phyloP scores from a whole-genome alignment of 148 eudicot species.

The Rhododendron mucronatum region DNA sequence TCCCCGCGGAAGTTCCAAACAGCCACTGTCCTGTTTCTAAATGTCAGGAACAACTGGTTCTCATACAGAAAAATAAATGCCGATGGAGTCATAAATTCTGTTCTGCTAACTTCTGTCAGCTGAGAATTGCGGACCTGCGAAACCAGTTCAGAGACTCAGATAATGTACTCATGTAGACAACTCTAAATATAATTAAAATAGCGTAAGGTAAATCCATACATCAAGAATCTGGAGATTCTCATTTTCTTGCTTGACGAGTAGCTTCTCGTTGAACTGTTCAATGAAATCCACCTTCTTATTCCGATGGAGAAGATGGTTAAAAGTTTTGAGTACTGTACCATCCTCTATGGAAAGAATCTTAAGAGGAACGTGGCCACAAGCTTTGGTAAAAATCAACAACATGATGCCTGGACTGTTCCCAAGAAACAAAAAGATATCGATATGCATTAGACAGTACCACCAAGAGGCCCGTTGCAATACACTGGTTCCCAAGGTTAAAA shows the following conservation, averaged over 20 bases:
- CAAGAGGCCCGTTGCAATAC: background rate
- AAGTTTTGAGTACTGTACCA: constrained; percentile 93
- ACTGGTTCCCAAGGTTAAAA: background rate
- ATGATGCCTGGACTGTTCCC: constrained; percentile 89
- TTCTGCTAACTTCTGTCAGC: constrained; percentile 86
- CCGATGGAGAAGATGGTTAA: constrained; percentile 84
- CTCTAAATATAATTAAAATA: background rate
- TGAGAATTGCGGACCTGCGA: constrained; percentile 77
- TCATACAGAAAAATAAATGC: constrained; percentile 95
- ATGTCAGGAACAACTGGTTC: constrained; percentile 88
- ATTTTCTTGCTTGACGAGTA: constrained; percentile 95
- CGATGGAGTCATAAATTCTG: constrained; percentile 96
- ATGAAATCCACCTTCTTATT: constrained; percentile 96
- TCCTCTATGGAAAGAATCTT: constrained; percentile 97
- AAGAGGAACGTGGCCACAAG: constrained; percentile 72
- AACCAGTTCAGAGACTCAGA: constrained; percentile 13
- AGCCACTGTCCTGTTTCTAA: constrained; percentile 88
- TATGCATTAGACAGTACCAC: background rate
- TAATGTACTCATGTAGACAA: background rate
- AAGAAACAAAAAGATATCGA: background rate
- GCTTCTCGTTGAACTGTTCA: constrained; percentile 97
- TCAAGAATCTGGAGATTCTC: constrained; percentile 96
- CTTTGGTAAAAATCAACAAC: constrained; percentile 78
- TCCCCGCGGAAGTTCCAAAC: constrained; percentile 99
- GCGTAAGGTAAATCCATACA: constrained; percentile 36